phyloP scores from a whole-genome alignment of 2,329 filamentous ascomycete species.

The Rutstroemia sp. region DNA sequence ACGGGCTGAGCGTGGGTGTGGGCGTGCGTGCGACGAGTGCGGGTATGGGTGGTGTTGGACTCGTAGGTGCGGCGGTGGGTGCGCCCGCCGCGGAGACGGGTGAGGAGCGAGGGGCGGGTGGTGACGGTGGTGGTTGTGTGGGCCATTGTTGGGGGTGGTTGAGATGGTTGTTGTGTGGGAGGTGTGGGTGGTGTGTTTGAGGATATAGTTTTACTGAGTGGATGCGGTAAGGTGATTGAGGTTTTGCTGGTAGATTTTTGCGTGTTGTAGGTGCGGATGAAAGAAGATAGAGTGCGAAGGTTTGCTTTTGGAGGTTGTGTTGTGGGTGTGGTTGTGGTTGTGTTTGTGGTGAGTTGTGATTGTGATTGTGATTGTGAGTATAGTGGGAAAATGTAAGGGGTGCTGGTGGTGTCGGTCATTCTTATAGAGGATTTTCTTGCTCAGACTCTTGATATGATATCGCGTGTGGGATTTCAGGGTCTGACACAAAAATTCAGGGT shows the following conservation, averaged over 20 bases:
- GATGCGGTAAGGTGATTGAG: not conserved
- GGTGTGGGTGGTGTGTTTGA: not conserved
- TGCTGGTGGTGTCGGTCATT: not conserved
- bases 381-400: not conserved
- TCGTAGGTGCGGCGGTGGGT: constrained; percentile 2
- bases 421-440: not conserved
- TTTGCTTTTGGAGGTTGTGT: not conserved
- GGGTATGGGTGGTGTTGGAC: not conserved
- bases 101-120: not conserved
- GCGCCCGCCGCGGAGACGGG: constrained; percentile 2
- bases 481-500: no score
- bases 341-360: not conserved
- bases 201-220: not conserved
- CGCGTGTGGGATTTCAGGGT: no score
- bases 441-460: no score
- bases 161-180: not conserved
- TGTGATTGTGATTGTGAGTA: not conserved
- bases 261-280: constrained; percentile 2
- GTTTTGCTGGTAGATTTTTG: not conserved
- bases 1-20: not conserved
- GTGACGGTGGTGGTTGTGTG: constrained; percentile 8
- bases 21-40: not conserved
- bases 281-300: constrained; percentile 4
- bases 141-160: not conserved
- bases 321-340: not conserved